Conservation (phyloP, 139 green algal genomes). For the Chlamydomonas eustigma region DNA sequence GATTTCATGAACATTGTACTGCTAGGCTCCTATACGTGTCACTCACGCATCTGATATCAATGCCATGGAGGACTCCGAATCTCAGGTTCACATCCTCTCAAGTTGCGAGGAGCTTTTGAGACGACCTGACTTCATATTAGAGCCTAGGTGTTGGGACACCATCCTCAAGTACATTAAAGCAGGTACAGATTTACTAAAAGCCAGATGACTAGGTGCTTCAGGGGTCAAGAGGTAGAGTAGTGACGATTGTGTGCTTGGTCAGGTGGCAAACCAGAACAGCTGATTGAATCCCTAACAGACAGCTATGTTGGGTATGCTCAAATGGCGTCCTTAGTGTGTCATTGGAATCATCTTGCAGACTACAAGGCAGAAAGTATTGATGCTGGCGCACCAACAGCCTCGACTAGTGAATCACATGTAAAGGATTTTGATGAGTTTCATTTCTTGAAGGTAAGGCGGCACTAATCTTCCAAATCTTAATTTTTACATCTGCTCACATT, state of each 20-base stretch:
- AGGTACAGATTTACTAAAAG: too few relatives aligned
- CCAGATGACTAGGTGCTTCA: too few relatives aligned
- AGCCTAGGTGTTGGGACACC: conserved; percentile 51
- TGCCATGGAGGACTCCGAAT: neutral
- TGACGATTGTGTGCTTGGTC: too few relatives aligned
- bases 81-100: conserved; percentile 6
- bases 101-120: conserved; percentile 46
- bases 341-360: conserved; percentile 6
- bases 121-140: conserved; percentile 63
- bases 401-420: neutral
- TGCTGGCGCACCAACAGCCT: neutral
- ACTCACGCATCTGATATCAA: too few relatives aligned
- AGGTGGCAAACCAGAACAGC: conserved; percentile 49
- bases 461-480: neutral
- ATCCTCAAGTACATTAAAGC: conserved; percentile 53
- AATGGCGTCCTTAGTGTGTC: conserved; percentile 59
- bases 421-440: conserved; percentile 7
- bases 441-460: conserved; percentile 16
- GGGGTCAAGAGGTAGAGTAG: too few relatives aligned
- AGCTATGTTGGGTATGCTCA: conserved; percentile 67
- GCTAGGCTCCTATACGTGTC: too few relatives aligned
- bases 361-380: neutral
- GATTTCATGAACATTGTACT: too few relatives aligned
- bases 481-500: too few relatives aligned
- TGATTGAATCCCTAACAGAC: conserved; percentile 58